These are phyloP conservation scores for Cyamopsis tetragonoloba DNA, from an alignment of 306 rosid genomes.

Conservation along the genomic window DNA sequence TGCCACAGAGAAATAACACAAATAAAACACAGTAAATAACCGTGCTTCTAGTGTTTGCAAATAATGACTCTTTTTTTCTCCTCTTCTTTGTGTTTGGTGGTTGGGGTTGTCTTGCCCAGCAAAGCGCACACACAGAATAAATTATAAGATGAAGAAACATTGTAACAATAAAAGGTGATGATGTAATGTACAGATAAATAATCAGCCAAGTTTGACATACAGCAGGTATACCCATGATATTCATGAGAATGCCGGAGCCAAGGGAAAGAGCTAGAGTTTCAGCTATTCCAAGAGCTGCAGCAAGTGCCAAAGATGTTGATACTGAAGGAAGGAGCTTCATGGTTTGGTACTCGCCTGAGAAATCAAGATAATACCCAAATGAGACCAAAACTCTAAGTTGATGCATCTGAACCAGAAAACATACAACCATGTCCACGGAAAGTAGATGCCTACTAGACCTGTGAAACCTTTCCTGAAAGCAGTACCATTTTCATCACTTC, in stretches of 20 bases:
- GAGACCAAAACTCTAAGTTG: constrained; percentile 12
- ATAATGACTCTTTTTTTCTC: neutral
- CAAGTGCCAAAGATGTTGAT: constrained; percentile 78
- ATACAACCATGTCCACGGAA: neutral
- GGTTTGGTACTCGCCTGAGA: constrained; percentile 31
- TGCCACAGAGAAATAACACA: neutral
- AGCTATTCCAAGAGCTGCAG: constrained; percentile 78
- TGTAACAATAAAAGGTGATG: neutral
- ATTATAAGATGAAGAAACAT: constrained; percentile 1
- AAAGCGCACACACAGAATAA: constrained; percentile 8
- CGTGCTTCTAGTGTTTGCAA: neutral
- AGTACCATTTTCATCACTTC: constrained; percentile 38
- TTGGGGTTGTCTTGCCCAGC: neutral
- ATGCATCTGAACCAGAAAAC: constrained; percentile 15
- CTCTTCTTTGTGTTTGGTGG: neutral
- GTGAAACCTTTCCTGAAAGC: neutral
- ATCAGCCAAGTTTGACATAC: constrained; percentile 69
- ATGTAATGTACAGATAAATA: constrained; percentile 1
- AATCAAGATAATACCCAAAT: constrained; percentile 32
- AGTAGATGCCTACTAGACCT: neutral
- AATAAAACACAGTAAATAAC: neutral
- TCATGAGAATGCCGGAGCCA: constrained; percentile 71
- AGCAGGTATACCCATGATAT: constrained; percentile 86
- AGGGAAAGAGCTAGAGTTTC: constrained; percentile 72
- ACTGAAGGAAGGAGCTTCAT: constrained; percentile 74